Evolutionary conservation across 345 rosid genomes (phyloP).

Genomic region (Eucalyptus microcorys): DNA sequence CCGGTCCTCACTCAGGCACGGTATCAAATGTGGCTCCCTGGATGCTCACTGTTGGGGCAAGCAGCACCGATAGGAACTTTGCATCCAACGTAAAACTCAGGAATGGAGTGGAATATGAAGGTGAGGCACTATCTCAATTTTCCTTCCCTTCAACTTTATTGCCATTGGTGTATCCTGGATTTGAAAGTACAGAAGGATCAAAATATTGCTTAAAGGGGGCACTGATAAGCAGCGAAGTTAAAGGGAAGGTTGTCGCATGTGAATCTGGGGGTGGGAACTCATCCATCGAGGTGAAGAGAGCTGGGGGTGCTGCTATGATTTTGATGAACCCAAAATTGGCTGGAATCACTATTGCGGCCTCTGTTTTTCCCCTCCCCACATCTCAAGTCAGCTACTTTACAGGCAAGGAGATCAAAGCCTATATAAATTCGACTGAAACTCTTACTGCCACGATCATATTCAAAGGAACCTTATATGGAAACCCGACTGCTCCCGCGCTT

Average conservation of each 20-base stretch:
- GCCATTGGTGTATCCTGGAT: background rate
- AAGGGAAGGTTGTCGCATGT: background rate
- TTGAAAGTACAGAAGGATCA: background rate
- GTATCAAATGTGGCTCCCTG: background rate
- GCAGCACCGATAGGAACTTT: background rate
- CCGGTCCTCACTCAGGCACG: background rate
- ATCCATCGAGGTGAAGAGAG: background rate
- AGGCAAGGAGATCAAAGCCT: background rate
- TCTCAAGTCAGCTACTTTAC: background rate
- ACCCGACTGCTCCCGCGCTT: background rate
- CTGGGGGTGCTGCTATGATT: background rate
- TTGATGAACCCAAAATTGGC: background rate
- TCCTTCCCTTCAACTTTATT: background rate
- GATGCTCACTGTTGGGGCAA: constrained; percentile 2
- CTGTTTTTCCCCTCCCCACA: background rate
- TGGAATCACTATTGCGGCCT: background rate
- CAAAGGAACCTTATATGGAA: background rate
- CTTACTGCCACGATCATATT: background rate
- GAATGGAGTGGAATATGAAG: background rate
- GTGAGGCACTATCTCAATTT: background rate
- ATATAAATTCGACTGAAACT: background rate
- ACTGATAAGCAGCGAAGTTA: background rate
- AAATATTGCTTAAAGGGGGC: background rate
- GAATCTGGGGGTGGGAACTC: background rate
- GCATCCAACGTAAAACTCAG: background rate